phyloP scores from a whole-genome alignment of 2,329 filamentous ascomycete species.

The Microascus cirrosus region DNA sequence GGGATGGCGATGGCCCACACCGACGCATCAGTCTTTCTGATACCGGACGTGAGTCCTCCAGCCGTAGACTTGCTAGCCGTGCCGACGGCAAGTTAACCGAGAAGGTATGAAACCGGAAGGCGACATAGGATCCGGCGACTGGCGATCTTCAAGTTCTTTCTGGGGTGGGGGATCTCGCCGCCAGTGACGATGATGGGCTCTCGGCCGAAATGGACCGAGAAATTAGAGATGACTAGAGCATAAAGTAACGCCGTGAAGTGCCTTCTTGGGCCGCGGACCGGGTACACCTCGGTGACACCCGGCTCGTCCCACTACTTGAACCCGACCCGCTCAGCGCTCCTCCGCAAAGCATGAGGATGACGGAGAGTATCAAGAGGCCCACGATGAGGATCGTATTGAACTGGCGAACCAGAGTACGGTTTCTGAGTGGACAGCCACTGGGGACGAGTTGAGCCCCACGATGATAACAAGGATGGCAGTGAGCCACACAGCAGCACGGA shows the following conservation, averaged over 20 bases:
- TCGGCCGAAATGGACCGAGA: constrained; percentile 15
- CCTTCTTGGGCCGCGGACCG: constrained; percentile 30
- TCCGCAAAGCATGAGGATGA: constrained; percentile 35
- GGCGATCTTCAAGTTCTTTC: constrained; percentile 22
- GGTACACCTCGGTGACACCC: constrained; percentile 16
- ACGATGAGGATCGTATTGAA: constrained; percentile 39
- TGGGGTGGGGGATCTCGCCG: constrained; percentile 23
- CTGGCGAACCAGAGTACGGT: constrained; percentile 38
- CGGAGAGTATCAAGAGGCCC: constrained; percentile 35
- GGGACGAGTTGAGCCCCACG: constrained; percentile 9
- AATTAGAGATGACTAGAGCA: constrained; percentile 15
- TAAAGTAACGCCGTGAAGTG: constrained; percentile 45
- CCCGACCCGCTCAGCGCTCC: constrained; percentile 28
- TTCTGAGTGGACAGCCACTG: constrained; percentile 37
- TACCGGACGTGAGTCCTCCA: constrained; percentile 16
- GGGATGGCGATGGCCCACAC: constrained; percentile 47
- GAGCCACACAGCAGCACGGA: constrained; percentile 10
- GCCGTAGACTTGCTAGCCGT: constrained; percentile 24
- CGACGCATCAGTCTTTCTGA: constrained; percentile 30
- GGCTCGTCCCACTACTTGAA: constrained; percentile 27
- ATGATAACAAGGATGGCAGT: constrained; percentile 11
- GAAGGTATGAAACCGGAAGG: constrained; percentile 22
- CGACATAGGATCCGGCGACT: constrained; percentile 21
- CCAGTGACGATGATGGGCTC: constrained; percentile 23
- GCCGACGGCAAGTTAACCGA: constrained; percentile 24